Conservation (phyloP, 2,329 filamentous ascomycete species). For the Simplicillium sp. region DNA sequence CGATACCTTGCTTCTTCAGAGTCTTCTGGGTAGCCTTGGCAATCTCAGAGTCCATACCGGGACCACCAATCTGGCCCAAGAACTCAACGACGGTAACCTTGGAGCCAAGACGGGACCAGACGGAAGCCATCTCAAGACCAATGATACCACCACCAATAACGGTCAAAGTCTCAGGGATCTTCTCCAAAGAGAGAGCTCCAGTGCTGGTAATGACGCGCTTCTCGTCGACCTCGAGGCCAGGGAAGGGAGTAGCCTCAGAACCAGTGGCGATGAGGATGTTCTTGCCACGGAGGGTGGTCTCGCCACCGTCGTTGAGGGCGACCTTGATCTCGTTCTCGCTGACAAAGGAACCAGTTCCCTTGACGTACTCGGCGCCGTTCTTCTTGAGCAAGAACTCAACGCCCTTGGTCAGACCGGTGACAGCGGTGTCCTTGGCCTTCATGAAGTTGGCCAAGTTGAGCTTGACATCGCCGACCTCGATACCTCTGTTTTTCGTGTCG, state of each 20-base stretch:
- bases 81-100: slow-evolving; percentile 98
- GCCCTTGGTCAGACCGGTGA: slow-evolving; percentile 84
- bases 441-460: slow-evolving; percentile 93
- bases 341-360: slow-evolving; percentile 79
- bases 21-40: slow-evolving; percentile 89
- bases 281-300: slow-evolving; percentile 80
- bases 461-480: slow-evolving; percentile 94
- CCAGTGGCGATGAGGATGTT: slow-evolving; percentile 98
- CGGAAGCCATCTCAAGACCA: slow-evolving; percentile 94
- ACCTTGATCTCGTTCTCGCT: slow-evolving; percentile 90
- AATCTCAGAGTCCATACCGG: slow-evolving; percentile 93
- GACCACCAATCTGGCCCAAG: slow-evolving; percentile 89
- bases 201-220: slow-evolving; percentile 96
- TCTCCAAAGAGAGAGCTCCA: slow-evolving; percentile 77
- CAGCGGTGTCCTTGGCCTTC: slow-evolving; percentile 95
- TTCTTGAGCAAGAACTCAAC: slow-evolving; percentile 99
- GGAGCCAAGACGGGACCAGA: slow-evolving; percentile 88
- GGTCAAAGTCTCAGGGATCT: slow-evolving; percentile 92
- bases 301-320: slow-evolving; percentile 80
- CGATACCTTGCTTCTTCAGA: slow-evolving; percentile 90
- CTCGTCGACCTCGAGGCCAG: slow-evolving; percentile 91
- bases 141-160: slow-evolving; percentile 99
- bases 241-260: slow-evolving; percentile 91
- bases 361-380: slow-evolving; percentile 97
- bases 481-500: slow-evolving; percentile 94